phyloP scores from a whole-genome alignment of 164 flowering plant genomes.

The Chimonanthus salicifolius region DNA sequence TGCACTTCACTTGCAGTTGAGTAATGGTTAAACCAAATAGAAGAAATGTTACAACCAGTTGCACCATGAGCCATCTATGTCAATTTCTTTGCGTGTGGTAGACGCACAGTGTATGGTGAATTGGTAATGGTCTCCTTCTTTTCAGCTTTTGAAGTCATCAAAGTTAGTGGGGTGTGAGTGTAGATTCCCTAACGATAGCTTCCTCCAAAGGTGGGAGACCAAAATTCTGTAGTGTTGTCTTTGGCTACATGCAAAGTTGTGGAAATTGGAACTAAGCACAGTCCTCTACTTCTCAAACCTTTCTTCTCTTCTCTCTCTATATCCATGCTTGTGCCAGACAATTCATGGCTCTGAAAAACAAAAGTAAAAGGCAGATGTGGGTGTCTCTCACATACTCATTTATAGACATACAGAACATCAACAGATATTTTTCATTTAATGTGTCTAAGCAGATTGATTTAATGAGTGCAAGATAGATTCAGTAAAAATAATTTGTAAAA shows the following conservation, averaged over 20 bases:
- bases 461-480: no score
- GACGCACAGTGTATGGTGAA: no score
- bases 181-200: slow-evolving; percentile 9
- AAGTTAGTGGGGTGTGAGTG: neutral
- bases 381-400: no score
- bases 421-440: no score
- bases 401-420: no score
- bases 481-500: no score
- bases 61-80: neutral
- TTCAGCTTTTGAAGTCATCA: neutral
- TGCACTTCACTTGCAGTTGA: no score
- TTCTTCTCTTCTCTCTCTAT: slow-evolving; percentile 1
- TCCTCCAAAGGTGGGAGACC: slow-evolving; percentile 15
- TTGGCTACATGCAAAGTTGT: slow-evolving; percentile 11
- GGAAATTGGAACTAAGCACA: slow-evolving; percentile 12
- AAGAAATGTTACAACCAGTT: no score
- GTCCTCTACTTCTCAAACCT: slow-evolving; percentile 11
- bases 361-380: no score
- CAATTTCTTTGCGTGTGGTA: no score
- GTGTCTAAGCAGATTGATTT: no score
- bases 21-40: no score
- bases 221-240: slow-evolving; percentile 9
- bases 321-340: neutral
- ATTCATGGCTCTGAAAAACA: slow-evolving; percentile 4
- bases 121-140: neutral